phyloP scores from a whole-genome alignment of 306 rosid genomes.

The Cucumis sativus region DNA sequence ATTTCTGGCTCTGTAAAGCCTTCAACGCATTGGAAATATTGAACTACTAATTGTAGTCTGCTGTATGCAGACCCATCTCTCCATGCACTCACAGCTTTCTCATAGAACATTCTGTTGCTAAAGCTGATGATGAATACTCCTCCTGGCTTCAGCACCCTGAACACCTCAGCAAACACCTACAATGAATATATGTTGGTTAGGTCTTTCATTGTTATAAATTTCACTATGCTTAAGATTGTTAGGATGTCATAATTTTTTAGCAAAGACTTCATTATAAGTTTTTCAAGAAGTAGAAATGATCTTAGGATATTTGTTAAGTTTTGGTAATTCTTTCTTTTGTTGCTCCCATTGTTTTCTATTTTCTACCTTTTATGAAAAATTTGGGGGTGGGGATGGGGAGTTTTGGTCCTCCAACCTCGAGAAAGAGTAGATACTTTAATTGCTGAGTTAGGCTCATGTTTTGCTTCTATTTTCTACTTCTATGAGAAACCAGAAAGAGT shows the following conservation, averaged over 20 bases:
- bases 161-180: slow-evolving; percentile 81
- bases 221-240: neutral
- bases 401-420: neutral
- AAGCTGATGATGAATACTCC: slow-evolving; percentile 78
- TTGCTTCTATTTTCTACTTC: neutral
- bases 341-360: neutral
- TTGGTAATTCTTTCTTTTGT: neutral
- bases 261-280: neutral
- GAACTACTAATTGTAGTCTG: slow-evolving; percentile 59
- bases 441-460: neutral
- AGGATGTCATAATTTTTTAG: neutral
- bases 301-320: neutral
- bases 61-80: slow-evolving; percentile 63
- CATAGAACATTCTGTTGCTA: slow-evolving; percentile 81
- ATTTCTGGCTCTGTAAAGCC: slow-evolving; percentile 74
- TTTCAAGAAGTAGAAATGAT: neutral
- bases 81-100: slow-evolving; percentile 72
- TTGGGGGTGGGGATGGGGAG: neutral
- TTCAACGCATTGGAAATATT: slow-evolving; percentile 67
- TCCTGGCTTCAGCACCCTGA: slow-evolving; percentile 64
- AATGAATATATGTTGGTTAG: neutral
- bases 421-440: neutral
- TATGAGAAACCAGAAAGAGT: neutral
- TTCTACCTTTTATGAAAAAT: no score
- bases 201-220: neutral